phyloP scores from a whole-genome alignment of 1,139 yeast species.

The Blastobotrys elegans region DNA sequence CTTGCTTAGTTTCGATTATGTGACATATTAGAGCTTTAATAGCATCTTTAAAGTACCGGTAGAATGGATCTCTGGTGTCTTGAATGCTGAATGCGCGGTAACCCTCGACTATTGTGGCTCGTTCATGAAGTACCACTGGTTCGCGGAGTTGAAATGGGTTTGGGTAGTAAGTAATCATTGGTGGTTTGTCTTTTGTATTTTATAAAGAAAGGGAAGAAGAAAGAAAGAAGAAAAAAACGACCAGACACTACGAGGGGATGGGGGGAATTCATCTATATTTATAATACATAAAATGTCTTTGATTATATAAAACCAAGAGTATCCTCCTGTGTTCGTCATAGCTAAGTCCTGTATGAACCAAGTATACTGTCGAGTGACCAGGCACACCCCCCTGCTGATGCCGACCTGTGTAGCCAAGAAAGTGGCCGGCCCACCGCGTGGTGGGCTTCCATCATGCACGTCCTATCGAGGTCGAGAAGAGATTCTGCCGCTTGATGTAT shows the following conservation, averaged over 20 bases:
- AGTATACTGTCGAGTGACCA: too few species aligned
- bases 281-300: neutral
- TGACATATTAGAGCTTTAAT: neutral
- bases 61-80: neutral
- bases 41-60: neutral
- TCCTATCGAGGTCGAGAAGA: too few species aligned
- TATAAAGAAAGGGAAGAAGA: neutral
- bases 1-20: slow-evolving; percentile 1
- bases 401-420: too few species aligned
- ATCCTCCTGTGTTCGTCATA: too few species aligned
- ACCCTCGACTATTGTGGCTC: neutral
- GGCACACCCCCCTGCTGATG: too few species aligned
- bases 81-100: neutral
- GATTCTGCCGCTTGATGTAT: too few species aligned
- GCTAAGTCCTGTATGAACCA: too few species aligned
- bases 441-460: too few species aligned
- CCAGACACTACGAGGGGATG: neutral
- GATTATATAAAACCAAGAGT: too few species aligned
- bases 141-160: neutral
- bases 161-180: slow-evolving; percentile 2
- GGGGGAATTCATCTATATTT: neutral
- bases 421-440: too few species aligned
- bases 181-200: neutral
- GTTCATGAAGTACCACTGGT: neutral
- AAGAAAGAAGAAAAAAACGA: neutral